phyloP scores from a whole-genome alignment of 1,284 basidiomycete species.

The Ustilago hordei region DNA sequence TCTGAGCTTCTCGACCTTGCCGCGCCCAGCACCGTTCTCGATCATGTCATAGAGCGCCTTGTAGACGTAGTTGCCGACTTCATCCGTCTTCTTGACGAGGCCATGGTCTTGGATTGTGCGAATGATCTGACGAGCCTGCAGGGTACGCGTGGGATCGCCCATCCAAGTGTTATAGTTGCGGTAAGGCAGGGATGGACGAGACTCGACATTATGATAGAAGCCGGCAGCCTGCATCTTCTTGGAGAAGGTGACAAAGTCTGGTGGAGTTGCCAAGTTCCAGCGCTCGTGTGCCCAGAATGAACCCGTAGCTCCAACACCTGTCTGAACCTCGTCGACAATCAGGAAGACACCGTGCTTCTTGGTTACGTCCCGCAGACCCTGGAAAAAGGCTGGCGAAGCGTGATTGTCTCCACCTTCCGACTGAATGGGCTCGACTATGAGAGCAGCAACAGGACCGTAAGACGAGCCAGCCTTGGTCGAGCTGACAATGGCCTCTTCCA shows the following conservation, averaged over 20 bases:
- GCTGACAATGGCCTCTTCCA: conserved; percentile 70
- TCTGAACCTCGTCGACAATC: conserved; percentile 74
- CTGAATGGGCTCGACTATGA: conserved; percentile 75
- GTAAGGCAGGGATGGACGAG: conserved; percentile 72
- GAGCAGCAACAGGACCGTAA: conserved; percentile 72
- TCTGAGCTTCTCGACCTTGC: conserved; percentile 70
- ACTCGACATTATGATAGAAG: conserved; percentile 73
- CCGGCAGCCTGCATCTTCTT: conserved; percentile 70
- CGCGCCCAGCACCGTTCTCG: conserved; percentile 35
- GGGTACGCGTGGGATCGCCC: conserved; percentile 73
- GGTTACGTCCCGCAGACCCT: conserved; percentile 71
- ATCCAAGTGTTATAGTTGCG: conserved; percentile 71
- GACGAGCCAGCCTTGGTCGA: conserved; percentile 65
- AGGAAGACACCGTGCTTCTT: conserved; percentile 71
- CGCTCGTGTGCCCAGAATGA: conserved; percentile 75
- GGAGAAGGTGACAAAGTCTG: conserved; percentile 74
- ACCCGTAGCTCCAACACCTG: conserved; percentile 74
- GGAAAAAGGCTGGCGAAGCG: conserved; percentile 73
- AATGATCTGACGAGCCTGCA: conserved; percentile 73
- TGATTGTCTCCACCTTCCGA: conserved; percentile 75
- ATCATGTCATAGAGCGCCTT: conserved; percentile 64
- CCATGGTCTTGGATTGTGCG: conserved; percentile 70
- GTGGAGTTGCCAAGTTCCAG: conserved; percentile 72
- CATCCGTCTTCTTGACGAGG: conserved; percentile 70
- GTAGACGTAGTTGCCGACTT: conserved; percentile 70